Evolutionary conservation across 1,139 yeast species (phyloP), one percentile per base, ranked within the genome.

Genomic region (Taiozyma onychis): DNA sequence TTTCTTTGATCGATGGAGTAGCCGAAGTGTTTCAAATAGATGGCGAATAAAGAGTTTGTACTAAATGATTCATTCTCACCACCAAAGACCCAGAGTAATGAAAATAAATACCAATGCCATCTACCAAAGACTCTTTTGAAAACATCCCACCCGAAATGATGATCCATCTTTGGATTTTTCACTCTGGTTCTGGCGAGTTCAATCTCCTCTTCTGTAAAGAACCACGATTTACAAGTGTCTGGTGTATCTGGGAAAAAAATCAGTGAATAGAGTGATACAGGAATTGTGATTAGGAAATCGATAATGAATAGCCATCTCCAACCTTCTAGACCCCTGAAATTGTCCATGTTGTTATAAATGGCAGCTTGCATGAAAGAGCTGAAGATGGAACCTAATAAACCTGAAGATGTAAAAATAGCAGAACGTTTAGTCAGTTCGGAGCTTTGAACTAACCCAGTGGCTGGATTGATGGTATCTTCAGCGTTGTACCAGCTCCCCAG

Each of bases 251-350:
- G 85, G 65, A 81, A 78, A 58, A 74, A 76, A 14, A 80, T 52
- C 45, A 80, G 73, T 1, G 85, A 84, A 52, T 76, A 77, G 26
- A 78, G 49, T 5, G 79, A 76, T 44, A 81, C 76, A 2, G 81
- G 81, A 5, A 79, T 53, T 0, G 85, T 79, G 32, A 80, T 73
- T 35, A 79, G 65, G 48, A 81, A 83, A 62, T 81, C 88, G 53
- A 83, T 74, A 48, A 83, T 78, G 59, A 82, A 83, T 50, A 83
- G 70, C 88, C 88, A 82, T 65, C 83, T 76, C 88, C 88, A 83
- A 3, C 85, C 79, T 18, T 69, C 76, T 43, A 80, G 66, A 0
- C 86, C 85, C 30, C 61, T 63, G 5, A 57, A 60, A 13, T 79
- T 80, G 52, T 75, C 71, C 64, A 82, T 64, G 41, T 69, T 63